Evolutionary conservation across 179 eudicot genomes (phyloP).

Genomic region (Vitellaria paradoxa): DNA sequence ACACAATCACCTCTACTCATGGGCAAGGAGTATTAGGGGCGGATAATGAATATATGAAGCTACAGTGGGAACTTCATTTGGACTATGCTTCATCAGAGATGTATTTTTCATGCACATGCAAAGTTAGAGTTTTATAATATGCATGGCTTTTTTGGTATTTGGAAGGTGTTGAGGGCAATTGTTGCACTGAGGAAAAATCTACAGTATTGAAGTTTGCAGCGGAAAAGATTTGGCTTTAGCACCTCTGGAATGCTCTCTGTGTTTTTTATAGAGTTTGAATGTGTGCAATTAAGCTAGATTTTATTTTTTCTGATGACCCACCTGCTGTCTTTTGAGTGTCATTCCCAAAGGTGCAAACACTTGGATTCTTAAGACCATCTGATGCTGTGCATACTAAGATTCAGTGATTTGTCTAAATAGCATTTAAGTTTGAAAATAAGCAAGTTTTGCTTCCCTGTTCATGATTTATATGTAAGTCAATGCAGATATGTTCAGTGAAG

Average conservation of each 20-base stretch:
- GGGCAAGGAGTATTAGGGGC: slow-evolving; percentile 2
- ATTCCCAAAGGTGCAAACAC: not conserved
- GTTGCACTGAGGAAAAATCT: not conserved
- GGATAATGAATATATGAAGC: not conserved
- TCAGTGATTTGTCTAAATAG: not conserved
- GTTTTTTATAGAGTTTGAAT: not conserved
- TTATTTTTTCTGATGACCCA: not conserved
- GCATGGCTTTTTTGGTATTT: not conserved
- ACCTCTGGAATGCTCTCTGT: slow-evolving; percentile 5
- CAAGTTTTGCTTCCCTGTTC: not conserved
- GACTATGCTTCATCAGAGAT: not conserved
- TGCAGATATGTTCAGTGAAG: slow-evolving; percentile 1
- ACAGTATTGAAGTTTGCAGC: not conserved
- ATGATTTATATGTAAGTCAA: not conserved
- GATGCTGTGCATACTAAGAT: not conserved
- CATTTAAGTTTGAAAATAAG: not conserved
- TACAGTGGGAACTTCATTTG: not conserved
- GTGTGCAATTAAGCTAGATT: not conserved
- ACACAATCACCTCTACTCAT: not conserved
- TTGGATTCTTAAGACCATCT: not conserved
- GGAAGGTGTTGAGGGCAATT: not conserved
- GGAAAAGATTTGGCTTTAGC: not conserved
- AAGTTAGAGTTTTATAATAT: not conserved
- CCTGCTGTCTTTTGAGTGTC: not conserved
- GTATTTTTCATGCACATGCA: not conserved